Evolutionary conservation across 192 early-diverging fungal genomes (phyloP), one percentile per base, ranked within the genome.

Genomic region (Phycomyces nitens): DNA sequence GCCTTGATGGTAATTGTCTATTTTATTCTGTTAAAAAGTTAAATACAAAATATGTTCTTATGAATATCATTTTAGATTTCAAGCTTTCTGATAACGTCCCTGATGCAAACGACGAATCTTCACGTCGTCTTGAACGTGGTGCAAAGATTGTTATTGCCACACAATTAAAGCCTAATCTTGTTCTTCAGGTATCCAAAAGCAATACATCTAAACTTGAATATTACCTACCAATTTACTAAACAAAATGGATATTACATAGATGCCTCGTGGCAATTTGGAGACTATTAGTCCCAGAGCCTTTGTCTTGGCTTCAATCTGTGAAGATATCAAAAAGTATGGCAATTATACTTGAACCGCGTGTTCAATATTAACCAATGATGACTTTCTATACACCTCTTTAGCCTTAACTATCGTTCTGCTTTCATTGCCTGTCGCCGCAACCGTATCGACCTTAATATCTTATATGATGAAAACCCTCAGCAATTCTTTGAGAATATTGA

Each of bases 251-350:
- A 80, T 34, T 14, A 71, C 80, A 57, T 74, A 88, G 77, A 99
- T 99, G 97, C 97, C 97, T 12, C 89, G 97, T 26, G 97, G 97
- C 7, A 99, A 99, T 60, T 75, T 97, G 55, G 97, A 99, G 67
- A 97, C 95, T 0, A 82, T 99, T 21, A 78, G 84, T 15, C 97
- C 97, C 1, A 88, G 97, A 5, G 91, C 95, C 6, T 74, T 99
- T 63, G 92, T 97, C 0, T 74, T 97, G 15, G 80, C 89, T 1
- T 72, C 82, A 3, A 86, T 93, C 8, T 81, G 90, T 3, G 77
- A 81, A 20, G 62, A 75, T 8, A 62, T 96, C 20, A 80, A 89
- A 23, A 42, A 49, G 63, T 83, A 70, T 49, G 67, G 57, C 24
- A 23, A 23, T 42, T 15, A 47, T 15, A 57, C 3, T 5, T 11